Evolutionary conservation across 2,329 filamentous ascomycete species (phyloP), one percentile per base, ranked within the genome.

Genomic region (Chalara sp.): DNA sequence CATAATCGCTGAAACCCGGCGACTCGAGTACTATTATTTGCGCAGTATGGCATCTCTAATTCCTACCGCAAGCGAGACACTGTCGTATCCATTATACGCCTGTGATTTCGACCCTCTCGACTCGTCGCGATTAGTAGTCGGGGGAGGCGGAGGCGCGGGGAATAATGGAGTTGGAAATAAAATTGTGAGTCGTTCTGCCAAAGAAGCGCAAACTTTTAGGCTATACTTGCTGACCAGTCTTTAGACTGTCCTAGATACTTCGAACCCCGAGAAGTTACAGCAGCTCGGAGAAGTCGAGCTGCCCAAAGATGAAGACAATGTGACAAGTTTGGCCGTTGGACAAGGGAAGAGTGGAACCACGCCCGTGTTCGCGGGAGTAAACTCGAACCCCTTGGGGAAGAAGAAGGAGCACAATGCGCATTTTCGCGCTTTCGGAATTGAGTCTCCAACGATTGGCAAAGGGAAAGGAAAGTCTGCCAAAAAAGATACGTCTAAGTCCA

Each of bases 81-180:
- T 95, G 57, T 80, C 83, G 52, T 96, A 92, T 68, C 91, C 91
- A 46, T 79, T 95, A 53, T 96, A 90, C 68, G 83, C 86, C 50
- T 87, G 89, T 66, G 90, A 90, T 64, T 96, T 95, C 68, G 89
- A 95, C 65, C 88, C 86, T 47, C 79, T 85, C 62, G 83, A 95
- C 71, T 78, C 84, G 53, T 80, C 80, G 56, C 83, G 84, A 56
- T 75, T 96, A 29, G 73, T 96, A 6, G 87, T 96, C 37, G 89
- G 86, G 53, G 92, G 92, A 48, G 92, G 92, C 55, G 92, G 92
- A 57, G 92, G 92, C 47, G 83, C 88, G 57, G 83, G 87, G 46
- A 81, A 82, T 57, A 89, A 81, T 58, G 90, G 89, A 43, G 87
- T 96, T 28, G 83, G 84, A 51, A 96, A 96, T 74, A 89, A 89